Evolutionary conservation across 2,329 filamentous ascomycete genomes (phyloP).

Genomic region (Xylariaceae sp.): DNA sequence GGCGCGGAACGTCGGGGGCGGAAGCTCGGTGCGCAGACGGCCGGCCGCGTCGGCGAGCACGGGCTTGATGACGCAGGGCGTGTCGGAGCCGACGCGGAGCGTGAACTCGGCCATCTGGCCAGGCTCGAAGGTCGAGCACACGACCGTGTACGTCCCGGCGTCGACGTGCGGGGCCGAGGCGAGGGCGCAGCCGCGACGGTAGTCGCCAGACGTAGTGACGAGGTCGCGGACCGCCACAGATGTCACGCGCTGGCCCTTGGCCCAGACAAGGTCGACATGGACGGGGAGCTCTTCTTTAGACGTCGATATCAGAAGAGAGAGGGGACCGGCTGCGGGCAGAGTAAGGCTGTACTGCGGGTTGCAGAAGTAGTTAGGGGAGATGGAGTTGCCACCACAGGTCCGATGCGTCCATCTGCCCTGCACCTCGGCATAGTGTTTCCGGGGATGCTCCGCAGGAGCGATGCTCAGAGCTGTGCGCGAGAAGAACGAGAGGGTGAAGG

Average conservation of each 20-base stretch:
- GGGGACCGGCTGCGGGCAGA: constrained; percentile 49
- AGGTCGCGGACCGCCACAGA: constrained; percentile 70
- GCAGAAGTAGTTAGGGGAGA: constrained; percentile 67
- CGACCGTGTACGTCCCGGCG: constrained; percentile 74
- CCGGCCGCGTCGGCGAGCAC: constrained; percentile 73
- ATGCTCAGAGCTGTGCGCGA: constrained; percentile 60
- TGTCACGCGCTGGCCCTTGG: constrained; percentile 64
- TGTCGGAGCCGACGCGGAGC: constrained; percentile 65
- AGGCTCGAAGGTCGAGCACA: constrained; percentile 85
- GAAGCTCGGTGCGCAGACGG: constrained; percentile 56
- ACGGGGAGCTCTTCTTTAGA: constrained; percentile 63
- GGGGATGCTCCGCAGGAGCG: constrained; percentile 53
- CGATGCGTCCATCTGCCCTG: constrained; percentile 67
- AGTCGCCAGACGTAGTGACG: constrained; percentile 79
- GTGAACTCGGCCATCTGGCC: constrained; percentile 70
- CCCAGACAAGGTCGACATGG: constrained; percentile 81
- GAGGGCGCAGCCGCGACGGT: constrained; percentile 72
- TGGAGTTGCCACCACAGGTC: constrained; percentile 79
- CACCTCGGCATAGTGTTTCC: constrained; percentile 53
- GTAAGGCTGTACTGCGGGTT: constrained; percentile 82
- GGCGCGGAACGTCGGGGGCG: constrained; percentile 42
- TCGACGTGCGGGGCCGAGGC: constrained; percentile 58
- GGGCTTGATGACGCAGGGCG: constrained; percentile 49
- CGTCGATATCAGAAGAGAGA: constrained; percentile 71
- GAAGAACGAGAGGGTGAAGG: constrained; percentile 84